Conservation (phyloP, 495 filamentous ascomycete species). For the Trichoderma virens region DNA sequence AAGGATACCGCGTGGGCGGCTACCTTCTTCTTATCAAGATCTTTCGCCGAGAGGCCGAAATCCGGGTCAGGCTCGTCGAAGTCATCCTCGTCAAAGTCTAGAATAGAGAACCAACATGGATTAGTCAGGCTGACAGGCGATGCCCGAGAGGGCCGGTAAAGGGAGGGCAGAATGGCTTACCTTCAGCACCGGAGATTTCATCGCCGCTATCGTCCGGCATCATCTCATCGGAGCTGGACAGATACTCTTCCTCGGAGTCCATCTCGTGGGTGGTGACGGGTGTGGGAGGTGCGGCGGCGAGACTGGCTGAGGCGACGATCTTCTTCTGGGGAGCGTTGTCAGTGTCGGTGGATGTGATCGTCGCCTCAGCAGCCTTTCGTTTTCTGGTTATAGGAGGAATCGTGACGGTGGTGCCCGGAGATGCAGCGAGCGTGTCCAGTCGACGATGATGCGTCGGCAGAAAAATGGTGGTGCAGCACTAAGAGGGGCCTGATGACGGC, state of each 20-base stretch:
- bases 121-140: constrained; percentile 7
- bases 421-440: neutral
- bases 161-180: constrained; percentile 37
- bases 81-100: constrained; percentile 59
- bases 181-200: constrained; percentile 62
- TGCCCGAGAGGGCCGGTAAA: constrained; percentile 4
- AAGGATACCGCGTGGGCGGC: constrained; percentile 79
- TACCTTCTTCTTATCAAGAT: constrained; percentile 57
- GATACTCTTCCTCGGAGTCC: constrained; percentile 96
- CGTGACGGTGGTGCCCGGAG: constrained; percentile 31
- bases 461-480: neutral
- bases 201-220: constrained; percentile 70
- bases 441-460: neutral
- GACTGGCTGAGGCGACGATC: constrained; percentile 43
- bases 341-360: constrained; percentile 38
- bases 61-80: constrained; percentile 65
- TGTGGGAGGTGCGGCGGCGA: constrained; percentile 44
- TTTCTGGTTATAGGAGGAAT: constrained; percentile 68
- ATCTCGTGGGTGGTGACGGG: constrained; percentile 61
- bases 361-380: constrained; percentile 83
- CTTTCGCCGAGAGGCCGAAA: constrained; percentile 69
- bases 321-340: constrained; percentile 39
- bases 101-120: constrained; percentile 16
- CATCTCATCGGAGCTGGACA: constrained; percentile 74
- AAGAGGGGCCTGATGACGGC: constrained; percentile 4